Percentiles rank a stretch among this genome's conserved stretches.
Evolutionary conservation across 306 rosid species (phyloP).

Genomic region (Benincasa hispida): DNA sequence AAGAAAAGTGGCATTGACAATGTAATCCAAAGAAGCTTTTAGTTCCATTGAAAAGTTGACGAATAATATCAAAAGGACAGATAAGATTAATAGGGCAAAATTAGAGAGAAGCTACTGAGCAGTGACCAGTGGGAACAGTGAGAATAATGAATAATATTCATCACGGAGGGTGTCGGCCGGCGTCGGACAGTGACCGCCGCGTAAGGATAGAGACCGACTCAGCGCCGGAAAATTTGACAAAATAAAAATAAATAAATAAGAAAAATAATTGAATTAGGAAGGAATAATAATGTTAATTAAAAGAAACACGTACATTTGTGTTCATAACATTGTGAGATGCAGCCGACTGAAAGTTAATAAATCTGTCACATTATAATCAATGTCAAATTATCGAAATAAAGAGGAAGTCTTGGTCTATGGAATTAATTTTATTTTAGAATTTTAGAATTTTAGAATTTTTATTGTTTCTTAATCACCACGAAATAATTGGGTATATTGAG

Average conservation of each 20-base stretch:
- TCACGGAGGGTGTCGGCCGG: neutral
- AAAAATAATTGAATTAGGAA: neutral
- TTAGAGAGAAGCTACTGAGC: neutral
- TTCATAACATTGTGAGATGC: neutral
- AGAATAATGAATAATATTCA: neutral
- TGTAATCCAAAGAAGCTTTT: neutral
- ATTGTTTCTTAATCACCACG: neutral
- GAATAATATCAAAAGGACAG: neutral
- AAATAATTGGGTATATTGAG: neutral
- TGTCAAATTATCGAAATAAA: neutral
- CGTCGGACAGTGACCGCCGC: neutral
- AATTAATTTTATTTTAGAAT: neutral
- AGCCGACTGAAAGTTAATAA: neutral
- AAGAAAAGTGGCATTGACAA: neutral
- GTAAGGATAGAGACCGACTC: neutral
- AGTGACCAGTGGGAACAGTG: neutral
- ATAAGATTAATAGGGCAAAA: neutral
- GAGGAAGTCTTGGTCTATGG: neutral
- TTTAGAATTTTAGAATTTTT: neutral
- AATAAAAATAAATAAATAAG: neutral
- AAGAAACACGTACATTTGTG: neutral
- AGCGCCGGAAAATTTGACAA: conserved; percentile 1
- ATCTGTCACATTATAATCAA: too few species aligned
- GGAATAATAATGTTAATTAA: neutral
- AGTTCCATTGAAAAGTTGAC: neutral